Conservation (phyloP, 306 rosid species). For the Pterocarpus macrocarpus region DNA sequence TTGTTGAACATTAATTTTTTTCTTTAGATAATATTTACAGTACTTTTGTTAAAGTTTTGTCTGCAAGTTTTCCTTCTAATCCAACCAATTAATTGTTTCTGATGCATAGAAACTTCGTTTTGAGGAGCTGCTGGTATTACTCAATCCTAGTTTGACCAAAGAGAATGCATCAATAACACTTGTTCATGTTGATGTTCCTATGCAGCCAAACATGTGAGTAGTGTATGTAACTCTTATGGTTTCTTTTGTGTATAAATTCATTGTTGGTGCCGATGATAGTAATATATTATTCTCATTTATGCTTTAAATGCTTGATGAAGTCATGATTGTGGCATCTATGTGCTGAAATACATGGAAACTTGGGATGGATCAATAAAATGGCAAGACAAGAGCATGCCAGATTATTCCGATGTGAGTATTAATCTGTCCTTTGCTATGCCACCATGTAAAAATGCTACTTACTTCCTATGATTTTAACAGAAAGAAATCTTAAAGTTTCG, state of each 20-base stretch:
- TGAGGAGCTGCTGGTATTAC: slow-evolving; percentile 39
- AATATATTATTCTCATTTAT: slow-evolving; percentile 10
- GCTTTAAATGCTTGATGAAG: slow-evolving; percentile 23
- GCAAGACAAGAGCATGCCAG: slow-evolving; percentile 46
- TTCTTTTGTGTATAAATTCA: slow-evolving; percentile 7
- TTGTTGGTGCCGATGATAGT: not conserved
- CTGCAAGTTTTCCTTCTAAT: not conserved
- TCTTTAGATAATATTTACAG: not conserved
- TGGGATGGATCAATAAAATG: slow-evolving; percentile 46
- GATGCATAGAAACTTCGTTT: slow-evolving; percentile 41
- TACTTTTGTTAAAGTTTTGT: not conserved
- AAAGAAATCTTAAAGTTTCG: slow-evolving; percentile 30
- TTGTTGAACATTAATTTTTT: not conserved
- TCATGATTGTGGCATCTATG: slow-evolving; percentile 46
- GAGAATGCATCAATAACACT: slow-evolving; percentile 35
- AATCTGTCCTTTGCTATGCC: slow-evolving; percentile 1
- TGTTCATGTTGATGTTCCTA: slow-evolving; percentile 39
- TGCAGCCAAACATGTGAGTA: slow-evolving; percentile 38
- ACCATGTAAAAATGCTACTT: slow-evolving; percentile 10
- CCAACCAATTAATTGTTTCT: slow-evolving; percentile 11
- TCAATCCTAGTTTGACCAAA: slow-evolving; percentile 30
- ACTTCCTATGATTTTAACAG: slow-evolving; percentile 14
- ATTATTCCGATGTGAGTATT: slow-evolving; percentile 29
- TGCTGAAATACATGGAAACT: slow-evolving; percentile 45
- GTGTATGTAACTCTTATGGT: not conserved